These are phyloP conservation scores for Hordeum marinum DNA, from an alignment of 176 grass and related monocot species.

Conservation along the genomic window DNA sequence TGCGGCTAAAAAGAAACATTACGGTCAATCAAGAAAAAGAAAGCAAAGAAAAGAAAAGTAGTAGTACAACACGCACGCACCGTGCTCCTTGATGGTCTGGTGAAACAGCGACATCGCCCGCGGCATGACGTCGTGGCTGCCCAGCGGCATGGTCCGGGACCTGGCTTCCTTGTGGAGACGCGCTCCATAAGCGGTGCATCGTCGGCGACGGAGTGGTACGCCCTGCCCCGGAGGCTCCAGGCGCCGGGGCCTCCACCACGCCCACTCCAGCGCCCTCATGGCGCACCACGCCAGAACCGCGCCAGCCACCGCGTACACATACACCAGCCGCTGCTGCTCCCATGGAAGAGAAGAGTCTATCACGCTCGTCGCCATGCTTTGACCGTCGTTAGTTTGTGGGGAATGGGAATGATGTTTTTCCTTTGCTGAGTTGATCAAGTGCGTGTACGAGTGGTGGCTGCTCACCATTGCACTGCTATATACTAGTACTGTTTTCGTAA, in stretches of 20 bases:
- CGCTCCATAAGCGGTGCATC: constrained; percentile 27
- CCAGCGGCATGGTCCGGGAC: constrained; percentile 39
- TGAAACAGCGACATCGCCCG: constrained; percentile 35
- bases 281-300: constrained; percentile 34
- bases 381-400: background rate
- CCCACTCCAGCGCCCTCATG: constrained; percentile 41
- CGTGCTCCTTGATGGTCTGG: constrained; percentile 49
- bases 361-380: background rate
- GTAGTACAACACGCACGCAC: constrained; percentile 5
- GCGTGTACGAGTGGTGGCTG: background rate
- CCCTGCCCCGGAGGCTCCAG: constrained; percentile 42
- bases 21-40: no score
- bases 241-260: constrained; percentile 54
- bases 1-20: no score
- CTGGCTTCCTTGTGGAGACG: constrained; percentile 49
- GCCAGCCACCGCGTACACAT: background rate
- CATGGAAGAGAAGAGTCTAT: background rate
- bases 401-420: background rate
- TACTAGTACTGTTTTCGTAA: no score
- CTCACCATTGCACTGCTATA: background rate
- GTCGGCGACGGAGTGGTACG: constrained; percentile 41
- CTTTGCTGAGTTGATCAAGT: background rate
- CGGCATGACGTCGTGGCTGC: constrained; percentile 49
- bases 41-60: background rate
- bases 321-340: background rate